Evolutionary conservation across 768 basidiomycete genomes (phyloP).

Genomic region (Russula vinacea): DNA sequence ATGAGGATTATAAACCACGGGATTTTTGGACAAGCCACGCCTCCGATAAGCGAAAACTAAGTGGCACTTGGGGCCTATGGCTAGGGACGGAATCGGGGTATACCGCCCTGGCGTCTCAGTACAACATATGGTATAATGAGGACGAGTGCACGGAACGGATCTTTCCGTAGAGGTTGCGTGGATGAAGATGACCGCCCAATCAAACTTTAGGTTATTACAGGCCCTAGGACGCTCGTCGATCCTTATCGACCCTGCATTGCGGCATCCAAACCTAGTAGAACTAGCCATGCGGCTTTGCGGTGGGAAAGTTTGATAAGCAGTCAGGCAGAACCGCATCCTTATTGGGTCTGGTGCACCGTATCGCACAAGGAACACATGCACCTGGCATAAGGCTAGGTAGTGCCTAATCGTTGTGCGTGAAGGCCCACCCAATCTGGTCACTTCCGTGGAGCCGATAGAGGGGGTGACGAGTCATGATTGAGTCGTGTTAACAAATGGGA

Average conservation of each 20-base stretch:
- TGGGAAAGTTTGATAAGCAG: conserved; percentile 16
- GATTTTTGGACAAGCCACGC: background rate
- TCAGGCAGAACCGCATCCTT: conserved; percentile 16
- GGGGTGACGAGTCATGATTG: conserved; percentile 13
- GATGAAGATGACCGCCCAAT: conserved; percentile 4
- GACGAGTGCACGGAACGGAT: conserved; percentile 1
- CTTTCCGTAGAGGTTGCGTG: conserved; percentile 10
- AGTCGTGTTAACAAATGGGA: conserved; percentile 11
- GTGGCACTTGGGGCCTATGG: background rate
- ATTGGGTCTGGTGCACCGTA: conserved; percentile 12
- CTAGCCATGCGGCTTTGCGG: conserved; percentile 14
- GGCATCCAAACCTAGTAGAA: background rate
- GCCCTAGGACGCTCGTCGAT: conserved; percentile 11
- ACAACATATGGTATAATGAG: conserved; percentile 15
- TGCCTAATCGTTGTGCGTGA: conserved; percentile 5
- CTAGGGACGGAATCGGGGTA: conserved; percentile 7
- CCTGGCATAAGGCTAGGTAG: conserved; percentile 2
- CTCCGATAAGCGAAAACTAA: conserved; percentile 1
- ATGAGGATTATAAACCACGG: background rate
- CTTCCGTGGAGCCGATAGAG: conserved; percentile 6
- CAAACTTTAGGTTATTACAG: conserved; percentile 2
- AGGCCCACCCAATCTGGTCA: conserved; percentile 5
- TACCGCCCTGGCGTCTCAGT: conserved; percentile 2
- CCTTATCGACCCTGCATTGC: conserved; percentile 10
- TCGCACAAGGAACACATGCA: conserved; percentile 5